These are phyloP conservation scores for Nephromyces sp. DNA, from an alignment of 169 alveolate species.

Conservation along the genomic window DNA sequence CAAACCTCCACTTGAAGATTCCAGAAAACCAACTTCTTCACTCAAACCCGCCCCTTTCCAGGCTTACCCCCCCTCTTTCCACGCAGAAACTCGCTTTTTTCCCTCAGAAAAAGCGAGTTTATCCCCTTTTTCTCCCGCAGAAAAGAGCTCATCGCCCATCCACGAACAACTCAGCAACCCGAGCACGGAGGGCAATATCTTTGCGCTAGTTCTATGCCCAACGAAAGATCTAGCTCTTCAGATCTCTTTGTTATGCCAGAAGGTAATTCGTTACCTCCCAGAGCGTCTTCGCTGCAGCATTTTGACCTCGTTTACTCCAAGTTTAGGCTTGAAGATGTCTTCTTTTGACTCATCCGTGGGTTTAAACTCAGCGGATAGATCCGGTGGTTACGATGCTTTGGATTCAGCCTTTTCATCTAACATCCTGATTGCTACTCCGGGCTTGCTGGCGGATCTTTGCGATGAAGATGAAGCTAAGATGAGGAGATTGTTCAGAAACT, in stretches of 20 bases:
- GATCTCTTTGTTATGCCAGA: background rate
- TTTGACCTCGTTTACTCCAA: no score
- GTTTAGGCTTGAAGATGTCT: no score
- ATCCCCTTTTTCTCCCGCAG: no score
- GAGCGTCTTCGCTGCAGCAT: background rate
- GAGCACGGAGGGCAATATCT: no score
- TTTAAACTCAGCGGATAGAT: no score
- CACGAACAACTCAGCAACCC: no score
- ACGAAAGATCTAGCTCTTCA: background rate
- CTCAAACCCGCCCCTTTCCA: no score
- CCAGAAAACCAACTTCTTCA: background rate
- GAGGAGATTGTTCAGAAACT: background rate
- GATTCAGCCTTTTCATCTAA: no score
- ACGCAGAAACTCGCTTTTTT: background rate
- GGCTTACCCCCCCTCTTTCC: background rate
- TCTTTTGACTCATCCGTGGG: background rate
- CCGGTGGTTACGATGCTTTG: no score
- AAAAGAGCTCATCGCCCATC: no score
- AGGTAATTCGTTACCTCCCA: background rate
- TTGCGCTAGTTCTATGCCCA: background rate
- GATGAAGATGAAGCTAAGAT: no score
- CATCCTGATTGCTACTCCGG: background rate
- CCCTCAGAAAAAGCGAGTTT: background rate
- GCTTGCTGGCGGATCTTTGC: no score
- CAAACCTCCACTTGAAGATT: background rate